Base-by-base conservation (phyloP, 805 yeast species). In the Ogataea degrootiae region DNA sequence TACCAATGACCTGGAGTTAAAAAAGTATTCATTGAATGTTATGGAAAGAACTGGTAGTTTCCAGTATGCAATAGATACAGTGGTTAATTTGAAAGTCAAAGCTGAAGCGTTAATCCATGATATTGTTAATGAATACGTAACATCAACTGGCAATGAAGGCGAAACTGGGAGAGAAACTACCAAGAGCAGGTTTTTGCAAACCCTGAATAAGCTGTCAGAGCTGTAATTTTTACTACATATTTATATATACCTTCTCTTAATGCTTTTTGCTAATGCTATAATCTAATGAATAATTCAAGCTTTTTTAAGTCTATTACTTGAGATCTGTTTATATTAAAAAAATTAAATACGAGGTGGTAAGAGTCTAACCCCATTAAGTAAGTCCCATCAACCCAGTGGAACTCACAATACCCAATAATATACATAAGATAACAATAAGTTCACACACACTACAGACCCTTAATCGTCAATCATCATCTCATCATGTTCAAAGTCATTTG, bases 1-100 rank as follows among this genome's bases (percentile, higher is more conserved):
- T 40, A 80, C 90, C 0, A 57, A 62, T 1, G 83, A 82, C 57
- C 59, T 54, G 4, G 69, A 70, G 7, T 56, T 77, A 43, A 85
- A 84, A 60, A 61, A 60, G 42, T 69, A 73, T 41, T 83, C 85
- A 0, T 63, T 85, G 15, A 62, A 65, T 11, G 71, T 74, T 46
- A 65, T 85, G 67, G 63, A 68, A 38, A 54, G 51, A 6, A 63
- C 77, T 1, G 58, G 62, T 7, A 70, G 76, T 44, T 71, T 79
- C 41, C 65, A 66, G 11, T 74, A 77, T 51, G 62, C 73, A 29
- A 51, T 52, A 31, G 45, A 55, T n/a, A 59, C 65, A 4, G 52
- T 75, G 16, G 43, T 37, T 2, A 55, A 52, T 8, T 62, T 71
- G 44, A 50, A 54, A 33, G 22, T 33, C 2, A 48, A 54, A 41